These are phyloP conservation scores for Colletotrichum horii DNA, from an alignment of 2,329 filamentous ascomycete species.

Conservation along the genomic window DNA sequence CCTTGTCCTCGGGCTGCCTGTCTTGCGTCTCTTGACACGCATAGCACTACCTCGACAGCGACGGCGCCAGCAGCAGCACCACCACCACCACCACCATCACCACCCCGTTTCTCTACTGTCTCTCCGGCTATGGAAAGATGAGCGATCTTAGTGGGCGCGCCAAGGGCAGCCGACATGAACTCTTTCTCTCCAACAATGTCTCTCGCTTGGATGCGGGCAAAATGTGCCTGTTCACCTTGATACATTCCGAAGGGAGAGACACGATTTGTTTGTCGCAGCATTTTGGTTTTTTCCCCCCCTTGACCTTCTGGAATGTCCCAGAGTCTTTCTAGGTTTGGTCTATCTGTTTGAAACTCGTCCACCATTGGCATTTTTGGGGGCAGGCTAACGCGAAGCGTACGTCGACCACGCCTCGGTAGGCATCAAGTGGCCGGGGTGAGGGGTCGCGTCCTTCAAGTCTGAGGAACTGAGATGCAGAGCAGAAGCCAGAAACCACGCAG, in stretches of 20 bases:
- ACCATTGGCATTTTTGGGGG: background rate
- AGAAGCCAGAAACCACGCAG: background rate
- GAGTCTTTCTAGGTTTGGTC: background rate
- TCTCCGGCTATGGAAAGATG: background rate
- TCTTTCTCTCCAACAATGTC: background rate
- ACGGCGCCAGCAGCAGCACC: background rate
- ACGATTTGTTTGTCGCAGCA: background rate
- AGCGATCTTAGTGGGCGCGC: background rate
- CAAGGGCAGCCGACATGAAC: background rate
- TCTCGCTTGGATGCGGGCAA: background rate
- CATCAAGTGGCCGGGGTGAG: background rate
- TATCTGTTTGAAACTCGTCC: background rate
- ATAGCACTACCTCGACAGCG: background rate
- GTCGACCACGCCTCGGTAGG: background rate
- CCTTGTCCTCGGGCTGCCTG: background rate
- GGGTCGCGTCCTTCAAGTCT: background rate
- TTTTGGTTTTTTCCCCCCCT: background rate
- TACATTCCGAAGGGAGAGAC: background rate
- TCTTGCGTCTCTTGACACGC: background rate
- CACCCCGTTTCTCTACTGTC: background rate
- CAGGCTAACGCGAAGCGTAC: background rate
- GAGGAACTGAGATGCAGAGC: background rate
- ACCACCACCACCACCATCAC: background rate
- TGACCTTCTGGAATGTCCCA: slow-evolving; percentile 11
- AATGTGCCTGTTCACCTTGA: background rate